Conservation (phyloP, 768 basidiomycete genomes). For the Kwoniella dejecticola region DNA sequence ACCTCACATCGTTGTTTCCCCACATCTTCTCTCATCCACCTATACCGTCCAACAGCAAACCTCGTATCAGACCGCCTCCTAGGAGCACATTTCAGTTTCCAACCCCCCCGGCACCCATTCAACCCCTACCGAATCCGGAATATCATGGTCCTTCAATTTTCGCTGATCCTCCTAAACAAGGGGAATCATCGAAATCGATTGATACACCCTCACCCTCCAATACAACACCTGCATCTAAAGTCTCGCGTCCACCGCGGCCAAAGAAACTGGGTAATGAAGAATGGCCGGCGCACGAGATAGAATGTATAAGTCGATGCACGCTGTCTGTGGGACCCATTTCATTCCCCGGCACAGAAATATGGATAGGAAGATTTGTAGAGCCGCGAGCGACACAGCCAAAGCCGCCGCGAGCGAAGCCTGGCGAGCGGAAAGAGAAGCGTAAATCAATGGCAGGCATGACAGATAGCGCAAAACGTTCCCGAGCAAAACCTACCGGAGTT, state of each 20-base stretch:
- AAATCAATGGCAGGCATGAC: constrained; percentile 4
- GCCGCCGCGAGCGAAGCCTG: constrained; percentile 18
- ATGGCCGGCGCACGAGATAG: constrained; percentile 45
- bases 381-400: constrained; percentile 27
- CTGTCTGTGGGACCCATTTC: constrained; percentile 43
- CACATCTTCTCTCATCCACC: constrained; percentile 50
- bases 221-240: not conserved
- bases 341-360: constrained; percentile 45
- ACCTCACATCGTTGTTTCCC: constrained; percentile 43
- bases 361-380: constrained; percentile 50
- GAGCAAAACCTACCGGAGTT: constrained; percentile 3
- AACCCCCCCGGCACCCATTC: constrained; percentile 28
- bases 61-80: constrained; percentile 33
- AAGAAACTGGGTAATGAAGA: constrained; percentile 25
- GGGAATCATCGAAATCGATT: constrained; percentile 1
- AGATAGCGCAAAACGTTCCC: not conserved
- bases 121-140: constrained; percentile 36
- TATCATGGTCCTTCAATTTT: constrained; percentile 40
- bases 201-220: too few relatives aligned
- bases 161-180: constrained; percentile 3
- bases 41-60: constrained; percentile 37
- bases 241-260: constrained; percentile 10
- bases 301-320: constrained; percentile 45
- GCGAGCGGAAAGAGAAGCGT: constrained; percentile 25
- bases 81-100: constrained; percentile 40